A percentile compares a stretch with the other conserved stretches of the same genome.
Evolutionary conservation across 768 basidiomycete genomes (phyloP).

Genomic region (Tephrocybe sp.): DNA sequence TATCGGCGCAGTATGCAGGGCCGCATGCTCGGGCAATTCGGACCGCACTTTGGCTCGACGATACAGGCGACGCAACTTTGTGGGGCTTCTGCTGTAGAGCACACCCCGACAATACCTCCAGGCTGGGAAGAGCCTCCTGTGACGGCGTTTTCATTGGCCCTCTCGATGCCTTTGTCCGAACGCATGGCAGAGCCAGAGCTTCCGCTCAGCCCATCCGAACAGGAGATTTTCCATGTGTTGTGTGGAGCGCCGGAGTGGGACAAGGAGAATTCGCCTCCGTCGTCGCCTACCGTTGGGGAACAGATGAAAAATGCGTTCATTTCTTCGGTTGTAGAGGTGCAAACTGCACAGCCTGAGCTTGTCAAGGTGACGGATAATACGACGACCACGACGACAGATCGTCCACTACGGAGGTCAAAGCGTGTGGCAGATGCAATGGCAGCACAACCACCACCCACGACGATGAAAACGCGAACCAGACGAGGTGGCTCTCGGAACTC

Average conservation of each 20-base stretch:
- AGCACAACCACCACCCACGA: constrained; percentile 40
- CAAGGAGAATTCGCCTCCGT: constrained; percentile 26
- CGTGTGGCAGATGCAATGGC: constrained; percentile 61
- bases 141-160: constrained; percentile 10
- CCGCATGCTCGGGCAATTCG: constrained; percentile 58
- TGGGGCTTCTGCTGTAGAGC: constrained; percentile 10
- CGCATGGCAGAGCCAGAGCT: constrained; percentile 30
- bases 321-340: neutral
- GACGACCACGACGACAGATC: constrained; percentile 19
- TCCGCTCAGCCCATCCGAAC: constrained; percentile 67
- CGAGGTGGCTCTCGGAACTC: constrained; percentile 40
- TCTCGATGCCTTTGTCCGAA: constrained; percentile 8
- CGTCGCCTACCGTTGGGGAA: constrained; percentile 12
- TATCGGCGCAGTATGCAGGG: constrained; percentile 45
- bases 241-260: constrained; percentile 62
- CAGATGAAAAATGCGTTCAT: constrained; percentile 6
- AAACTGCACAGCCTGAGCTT: neutral
- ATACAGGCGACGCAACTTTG: constrained; percentile 36
- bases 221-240: constrained; percentile 66
- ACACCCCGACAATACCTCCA: neutral
- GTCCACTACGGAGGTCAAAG: constrained; percentile 60
- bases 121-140: constrained; percentile 11
- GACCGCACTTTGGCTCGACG: constrained; percentile 57
- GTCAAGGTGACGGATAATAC: neutral
- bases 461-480: constrained; percentile 33